Base-by-base conservation (phyloP, 75 land plant genomes). In the Chamaecyparis obtusa region DNA sequence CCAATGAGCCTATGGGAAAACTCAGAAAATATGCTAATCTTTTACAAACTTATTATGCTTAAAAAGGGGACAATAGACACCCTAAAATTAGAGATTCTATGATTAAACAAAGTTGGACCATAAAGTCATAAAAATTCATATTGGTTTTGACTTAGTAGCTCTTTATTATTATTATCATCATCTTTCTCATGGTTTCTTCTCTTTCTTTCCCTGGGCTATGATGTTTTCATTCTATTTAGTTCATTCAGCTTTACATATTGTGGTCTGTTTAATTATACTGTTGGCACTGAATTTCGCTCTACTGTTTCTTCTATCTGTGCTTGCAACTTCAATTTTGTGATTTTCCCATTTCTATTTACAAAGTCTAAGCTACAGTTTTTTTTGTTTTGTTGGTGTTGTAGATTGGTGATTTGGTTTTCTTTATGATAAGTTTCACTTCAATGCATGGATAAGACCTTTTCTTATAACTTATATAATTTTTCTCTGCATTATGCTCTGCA, bases 281-380 rank as follows among this genome's bases (percentile, higher is more conserved):
- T 77, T 37, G 39, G 80, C 80, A 77, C 35, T 33, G 17, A 15
- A 14, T 37, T 77, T 39, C 37, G 43, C 37, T 36, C 21, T 0
- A 36, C 43, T 37, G 16, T 77, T 57, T 36, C 80, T 21, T 37
- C 21, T 39, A 77, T 37, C 43, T 77, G 21, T 77, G 80, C 9
- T 37, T 77, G 8, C 80, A 77, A 77, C 80, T 77, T 77, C 7
- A 36, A 76, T 16, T 14, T 77, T 77, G 80, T 77, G 80, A 37
- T 77, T 75, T 75, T 51, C 78, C 36, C 15, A 75, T 75, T 36
- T 5, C 78, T 75, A 35, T 75, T 77, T 14, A 17, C 43, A 37
- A 77, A 33, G 39, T 37, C 1, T 36, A 77, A 77, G 4, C 17
- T 35, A 76, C 37, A 36, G 41, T 16, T 55, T 55, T 16, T 16